Conservation (phyloP, 176 grass and related monocot species). For the Triticum monococcum region DNA sequence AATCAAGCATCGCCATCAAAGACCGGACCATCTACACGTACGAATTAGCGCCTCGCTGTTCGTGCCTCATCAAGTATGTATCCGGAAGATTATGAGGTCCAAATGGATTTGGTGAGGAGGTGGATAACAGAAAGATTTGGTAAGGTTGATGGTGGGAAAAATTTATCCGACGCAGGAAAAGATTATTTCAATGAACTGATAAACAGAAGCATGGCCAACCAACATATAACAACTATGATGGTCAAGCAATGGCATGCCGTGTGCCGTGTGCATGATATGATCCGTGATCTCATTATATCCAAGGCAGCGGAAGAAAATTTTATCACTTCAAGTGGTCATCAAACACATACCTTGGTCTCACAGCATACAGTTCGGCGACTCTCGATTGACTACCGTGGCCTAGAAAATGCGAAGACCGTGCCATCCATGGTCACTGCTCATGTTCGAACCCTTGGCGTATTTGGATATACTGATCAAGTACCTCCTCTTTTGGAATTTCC, state of each 20-base stretch:
- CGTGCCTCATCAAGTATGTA: neutral
- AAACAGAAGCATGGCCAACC: conserved; percentile 32
- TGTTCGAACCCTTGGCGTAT: conserved; percentile 17
- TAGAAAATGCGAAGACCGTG: neutral
- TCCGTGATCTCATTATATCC: conserved; percentile 31
- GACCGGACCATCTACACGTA: too few relatives aligned
- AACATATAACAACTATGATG: neutral
- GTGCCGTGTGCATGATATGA: neutral
- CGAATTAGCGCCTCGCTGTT: too few relatives aligned
- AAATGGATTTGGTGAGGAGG: conserved; percentile 7
- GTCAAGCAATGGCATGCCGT: too few relatives aligned
- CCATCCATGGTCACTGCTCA: neutral
- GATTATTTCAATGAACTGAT: conserved; percentile 30
- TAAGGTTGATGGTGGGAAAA: neutral
- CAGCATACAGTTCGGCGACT: conserved; percentile 2
- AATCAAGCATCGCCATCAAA: too few relatives aligned
- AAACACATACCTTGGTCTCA: neutral
- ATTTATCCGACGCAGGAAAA: neutral
- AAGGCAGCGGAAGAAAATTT: conserved; percentile 27
- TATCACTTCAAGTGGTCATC: neutral
- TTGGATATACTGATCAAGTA: conserved; percentile 1
- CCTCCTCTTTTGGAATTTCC: neutral
- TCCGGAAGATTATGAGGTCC: conserved; percentile 19
- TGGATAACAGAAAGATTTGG: conserved; percentile 37
- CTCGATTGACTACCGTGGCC: neutral